A percentile compares a stretch with the other conserved stretches of the same genome.
Conservation (phyloP, 306 rosid species). For the Luffa acutangula region DNA sequence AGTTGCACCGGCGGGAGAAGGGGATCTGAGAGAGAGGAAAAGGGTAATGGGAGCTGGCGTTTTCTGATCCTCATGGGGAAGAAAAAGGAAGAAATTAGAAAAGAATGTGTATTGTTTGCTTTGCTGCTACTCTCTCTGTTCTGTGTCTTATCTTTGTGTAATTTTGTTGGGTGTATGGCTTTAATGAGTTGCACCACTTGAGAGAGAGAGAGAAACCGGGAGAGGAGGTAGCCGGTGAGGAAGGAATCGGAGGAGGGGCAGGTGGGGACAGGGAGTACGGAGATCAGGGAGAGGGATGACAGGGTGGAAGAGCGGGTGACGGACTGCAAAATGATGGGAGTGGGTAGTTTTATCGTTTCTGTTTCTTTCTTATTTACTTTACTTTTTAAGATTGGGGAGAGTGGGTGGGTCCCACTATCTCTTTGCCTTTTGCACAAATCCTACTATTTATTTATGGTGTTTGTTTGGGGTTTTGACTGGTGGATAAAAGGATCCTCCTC, state of each 20-base stretch:
- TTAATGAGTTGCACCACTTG: conserved; percentile 61
- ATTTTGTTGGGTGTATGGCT: conserved; percentile 5
- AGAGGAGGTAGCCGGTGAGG: conserved; percentile 29
- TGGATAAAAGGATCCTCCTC: too few species aligned
- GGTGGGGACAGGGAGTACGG: conserved; percentile 56
- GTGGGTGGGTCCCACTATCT: background rate
- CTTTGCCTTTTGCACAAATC: background rate
- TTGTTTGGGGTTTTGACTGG: too few species aligned
- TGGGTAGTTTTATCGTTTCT: conserved; percentile 33
- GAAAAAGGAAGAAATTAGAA: too few species aligned
- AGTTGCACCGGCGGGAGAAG: conserved; percentile 60
- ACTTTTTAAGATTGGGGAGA: background rate
- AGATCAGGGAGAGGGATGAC: conserved; percentile 44
- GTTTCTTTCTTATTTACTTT: background rate
- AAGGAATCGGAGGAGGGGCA: conserved; percentile 17
- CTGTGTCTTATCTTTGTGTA: conserved; percentile 13
- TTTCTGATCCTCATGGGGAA: conserved; percentile 63
- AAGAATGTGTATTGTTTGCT: background rate
- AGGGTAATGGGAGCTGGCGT: conserved; percentile 43
- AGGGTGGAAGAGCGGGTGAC: conserved; percentile 44
- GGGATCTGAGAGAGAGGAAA: conserved; percentile 72
- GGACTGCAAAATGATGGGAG: conserved; percentile 45
- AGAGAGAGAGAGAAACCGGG: background rate
- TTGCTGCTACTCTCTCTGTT: too few species aligned
- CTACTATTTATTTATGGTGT: too few species aligned